A percentile compares a stretch with the other conserved stretches of the same genome.
These are phyloP conservation scores for Xeromyces bisporus DNA, from an alignment of 495 filamentous ascomycete genomes.

Conservation along the genomic window DNA sequence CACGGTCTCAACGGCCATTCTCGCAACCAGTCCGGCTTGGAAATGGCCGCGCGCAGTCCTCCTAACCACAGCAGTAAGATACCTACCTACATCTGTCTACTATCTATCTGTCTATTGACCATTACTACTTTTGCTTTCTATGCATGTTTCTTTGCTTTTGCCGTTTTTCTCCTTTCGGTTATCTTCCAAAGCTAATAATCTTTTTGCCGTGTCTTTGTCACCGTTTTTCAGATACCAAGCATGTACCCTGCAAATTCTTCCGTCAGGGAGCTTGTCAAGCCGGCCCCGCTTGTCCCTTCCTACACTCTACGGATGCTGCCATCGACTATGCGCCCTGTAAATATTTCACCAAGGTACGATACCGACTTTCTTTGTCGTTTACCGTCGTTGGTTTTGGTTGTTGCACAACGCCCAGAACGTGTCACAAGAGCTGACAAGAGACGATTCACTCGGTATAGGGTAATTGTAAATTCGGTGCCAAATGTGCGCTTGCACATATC, in stretches of 20 bases:
- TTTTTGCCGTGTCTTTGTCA: conserved; percentile 4
- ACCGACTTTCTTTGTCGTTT: background rate
- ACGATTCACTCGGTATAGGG: conserved; percentile 39
- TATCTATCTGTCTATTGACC: too few species aligned
- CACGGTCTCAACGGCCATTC: conserved; percentile 25
- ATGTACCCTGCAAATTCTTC: conserved; percentile 99
- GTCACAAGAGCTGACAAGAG: background rate
- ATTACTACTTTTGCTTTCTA: background rate
- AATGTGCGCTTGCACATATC: conserved; percentile 92
- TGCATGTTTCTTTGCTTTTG: background rate
- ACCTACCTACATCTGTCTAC: too few species aligned
- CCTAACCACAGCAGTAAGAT: conserved; percentile 51
- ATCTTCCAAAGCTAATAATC: background rate
- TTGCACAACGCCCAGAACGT: background rate
- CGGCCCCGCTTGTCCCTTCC: conserved; percentile 87
- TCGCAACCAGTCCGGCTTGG: conserved; percentile 29
- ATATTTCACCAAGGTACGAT: conserved; percentile 86
- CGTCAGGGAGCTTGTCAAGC: conserved; percentile 91
- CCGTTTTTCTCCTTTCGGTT: background rate
- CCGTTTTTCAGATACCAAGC: conserved; percentile 59
- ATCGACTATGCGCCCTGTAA: conserved; percentile 82
- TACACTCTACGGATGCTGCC: conserved; percentile 68
- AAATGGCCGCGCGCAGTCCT: conserved; percentile 50
- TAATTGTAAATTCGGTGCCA: conserved; percentile 96
- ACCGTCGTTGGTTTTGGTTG: background rate